Conservation (phyloP, 768 basidiomycete genomes). For the Phallus indusiatus region DNA sequence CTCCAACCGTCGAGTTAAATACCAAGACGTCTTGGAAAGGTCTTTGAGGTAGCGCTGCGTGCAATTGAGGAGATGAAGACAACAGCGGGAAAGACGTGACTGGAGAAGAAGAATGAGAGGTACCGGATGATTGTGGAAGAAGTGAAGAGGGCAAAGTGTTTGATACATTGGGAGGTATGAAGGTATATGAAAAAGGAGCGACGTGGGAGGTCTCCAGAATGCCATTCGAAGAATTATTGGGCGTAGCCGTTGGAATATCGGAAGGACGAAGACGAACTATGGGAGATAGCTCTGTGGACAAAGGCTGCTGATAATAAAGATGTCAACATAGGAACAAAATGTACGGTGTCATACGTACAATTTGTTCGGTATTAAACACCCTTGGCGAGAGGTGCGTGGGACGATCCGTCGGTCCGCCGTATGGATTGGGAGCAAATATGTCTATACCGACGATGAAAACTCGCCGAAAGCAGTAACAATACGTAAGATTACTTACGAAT, state of each 20-base stretch:
- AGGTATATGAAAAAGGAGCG: conserved; percentile 46
- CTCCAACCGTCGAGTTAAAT: conserved; percentile 52
- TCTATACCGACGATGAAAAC: conserved; percentile 37
- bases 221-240: conserved; percentile 15
- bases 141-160: conserved; percentile 29
- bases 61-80: conserved; percentile 22
- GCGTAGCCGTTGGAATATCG: conserved; percentile 18
- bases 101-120: conserved; percentile 12
- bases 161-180: conserved; percentile 31
- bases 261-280: conserved; percentile 42
- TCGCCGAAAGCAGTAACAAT: conserved; percentile 22
- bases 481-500: conserved; percentile 22
- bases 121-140: conserved; percentile 22
- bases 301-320: conserved; percentile 31
- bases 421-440: conserved; percentile 68
- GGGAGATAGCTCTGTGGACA: conserved; percentile 45
- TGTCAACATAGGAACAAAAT: background rate
- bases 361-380: conserved; percentile 43
- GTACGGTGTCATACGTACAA: conserved; percentile 28
- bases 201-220: background rate
- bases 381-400: conserved; percentile 49
- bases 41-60: conserved; percentile 17
- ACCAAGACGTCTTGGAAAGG: conserved; percentile 56
- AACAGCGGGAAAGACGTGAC: conserved; percentile 20
- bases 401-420: conserved; percentile 59